phyloP scores from a whole-genome alignment of 306 rosid species.

The Begonia peltatifolia region DNA sequence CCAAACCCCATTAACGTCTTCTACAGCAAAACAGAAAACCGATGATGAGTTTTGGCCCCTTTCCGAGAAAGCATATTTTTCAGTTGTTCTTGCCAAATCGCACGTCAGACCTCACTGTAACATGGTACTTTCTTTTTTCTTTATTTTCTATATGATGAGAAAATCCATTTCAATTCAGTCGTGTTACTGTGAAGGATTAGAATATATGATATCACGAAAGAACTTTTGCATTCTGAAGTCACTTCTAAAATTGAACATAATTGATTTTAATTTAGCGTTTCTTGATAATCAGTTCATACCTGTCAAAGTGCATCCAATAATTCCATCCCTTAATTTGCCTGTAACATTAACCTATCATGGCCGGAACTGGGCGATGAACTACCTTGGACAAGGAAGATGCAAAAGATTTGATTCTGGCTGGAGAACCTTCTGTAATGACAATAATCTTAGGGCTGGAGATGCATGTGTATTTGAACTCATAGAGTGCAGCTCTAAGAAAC shows the following conservation, averaged over 20 bases:
- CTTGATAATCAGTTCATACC: conserved; percentile 14
- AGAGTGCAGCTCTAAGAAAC: conserved; percentile 10
- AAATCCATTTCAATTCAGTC: no score
- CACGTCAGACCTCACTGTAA: conserved; percentile 10
- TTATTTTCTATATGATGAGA: background rate
- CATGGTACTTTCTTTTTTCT: conserved; percentile 20
- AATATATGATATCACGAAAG: background rate
- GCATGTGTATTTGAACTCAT: conserved; percentile 47
- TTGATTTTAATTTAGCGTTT: background rate
- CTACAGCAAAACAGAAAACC: conserved; percentile 9
- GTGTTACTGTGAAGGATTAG: background rate
- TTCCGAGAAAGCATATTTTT: conserved; percentile 24
- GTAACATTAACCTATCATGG: conserved; percentile 14
- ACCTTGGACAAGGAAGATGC: conserved; percentile 5
- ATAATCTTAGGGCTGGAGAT: conserved; percentile 38
- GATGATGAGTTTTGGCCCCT: conserved; percentile 32
- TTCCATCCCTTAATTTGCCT: conserved; percentile 22
- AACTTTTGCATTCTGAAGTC: background rate
- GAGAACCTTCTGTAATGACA: conserved; percentile 31
- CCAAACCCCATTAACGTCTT: background rate
- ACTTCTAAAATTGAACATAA: conserved; percentile 5
- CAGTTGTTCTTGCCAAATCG: conserved; percentile 17
- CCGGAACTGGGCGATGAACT: conserved; percentile 31
- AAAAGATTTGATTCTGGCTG: conserved; percentile 17
- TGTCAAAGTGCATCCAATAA: background rate